Evolutionary conservation across 345 rosid genomes (phyloP), one percentile per base, ranked within the genome.

Genomic region (Mercurialis annua): DNA sequence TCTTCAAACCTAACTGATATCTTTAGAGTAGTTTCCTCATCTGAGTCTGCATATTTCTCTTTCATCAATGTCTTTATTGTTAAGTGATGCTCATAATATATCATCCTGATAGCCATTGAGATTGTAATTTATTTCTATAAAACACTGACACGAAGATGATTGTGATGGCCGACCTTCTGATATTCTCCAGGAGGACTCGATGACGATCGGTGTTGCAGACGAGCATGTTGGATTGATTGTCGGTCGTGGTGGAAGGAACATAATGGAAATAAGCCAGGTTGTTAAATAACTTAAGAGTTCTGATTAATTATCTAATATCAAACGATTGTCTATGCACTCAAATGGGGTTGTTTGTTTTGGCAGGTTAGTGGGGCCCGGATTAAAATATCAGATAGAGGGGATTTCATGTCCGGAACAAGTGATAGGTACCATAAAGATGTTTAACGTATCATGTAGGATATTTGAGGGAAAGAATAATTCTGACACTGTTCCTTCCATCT

Each of bases 231-330:
- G 98, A n/a, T 66, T 92, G 77, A 88, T 95, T 76, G 92, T 95
- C 77, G 99, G 99, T 50, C 97, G 98, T 33, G 97, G 96, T 73
- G 99, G 99, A 78, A 84, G 97, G 81, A 95, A 87, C 75, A 86
- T 95, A 63, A 81, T 87, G 90, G 98, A 92, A 64, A 95, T 95
- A 70, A 92, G 87, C 73, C 98, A 95, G 99, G 97, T 92, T 47
- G 16, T 54, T 65, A 59, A 16, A 57, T 49, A 47, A 18, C 49
- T 20, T 29, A 63, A 23, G 26, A n/a, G 34, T 58, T 60, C 47
- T 20, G 11, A 59, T 62, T 59, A 26, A 48, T 67, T 47, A 34
- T 36, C 11, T 57, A 21, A 2, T 34, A 15, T n/a, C n/a, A n/a
- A n/a, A n/a, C n/a, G n/a, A n/a, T 57, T 40, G 23, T 54, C 6